A percentile compares a stretch with the other conserved stretches of the same genome.
Conservation (phyloP, 1,284 basidiomycete species). For the Boletus holoroseus region DNA sequence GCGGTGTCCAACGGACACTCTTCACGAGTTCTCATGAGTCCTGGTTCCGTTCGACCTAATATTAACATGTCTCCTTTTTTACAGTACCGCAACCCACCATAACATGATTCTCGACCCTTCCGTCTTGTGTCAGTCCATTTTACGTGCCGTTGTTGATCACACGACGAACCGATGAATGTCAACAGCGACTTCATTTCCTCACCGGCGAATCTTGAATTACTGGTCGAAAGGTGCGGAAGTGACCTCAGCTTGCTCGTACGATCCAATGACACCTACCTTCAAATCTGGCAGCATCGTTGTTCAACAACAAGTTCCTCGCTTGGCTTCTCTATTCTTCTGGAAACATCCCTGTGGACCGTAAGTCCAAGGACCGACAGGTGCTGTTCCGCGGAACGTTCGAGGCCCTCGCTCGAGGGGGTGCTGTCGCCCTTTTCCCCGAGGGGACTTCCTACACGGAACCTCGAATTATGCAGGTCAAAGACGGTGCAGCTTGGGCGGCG, state of each 20-base stretch:
- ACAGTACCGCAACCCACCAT: slow-evolving; percentile 79
- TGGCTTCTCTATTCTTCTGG: slow-evolving; percentile 83
- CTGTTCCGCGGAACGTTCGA: slow-evolving; percentile 91
- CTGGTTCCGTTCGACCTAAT: slow-evolving; percentile 1
- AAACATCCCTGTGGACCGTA: slow-evolving; percentile 93
- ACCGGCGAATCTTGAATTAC: slow-evolving; percentile 80
- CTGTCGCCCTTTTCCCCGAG: slow-evolving; percentile 92
- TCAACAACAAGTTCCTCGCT: slow-evolving; percentile 68
- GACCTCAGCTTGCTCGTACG: slow-evolving; percentile 8
- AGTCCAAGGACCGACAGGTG: slow-evolving; percentile 82
- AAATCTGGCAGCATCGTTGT: slow-evolving; percentile 56
- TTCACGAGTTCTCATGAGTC: slow-evolving; percentile 1
- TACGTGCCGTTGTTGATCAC: slow-evolving; percentile 11
- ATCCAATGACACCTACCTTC: slow-evolving; percentile 12
- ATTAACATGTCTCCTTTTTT: slow-evolving; percentile 15
- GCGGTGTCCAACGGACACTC: slow-evolving; percentile 5
- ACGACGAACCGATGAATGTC: slow-evolving; percentile 15
- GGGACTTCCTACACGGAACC: slow-evolving; percentile 90
- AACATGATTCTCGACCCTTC: slow-evolving; percentile 91
- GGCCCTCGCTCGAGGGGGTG: slow-evolving; percentile 70
- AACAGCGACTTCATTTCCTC: slow-evolving; percentile 71
- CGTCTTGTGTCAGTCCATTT: slow-evolving; percentile 59
- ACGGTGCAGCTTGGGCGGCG: slow-evolving; percentile 93
- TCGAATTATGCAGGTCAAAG: slow-evolving; percentile 88
- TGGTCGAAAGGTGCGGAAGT: slow-evolving; percentile 75